Conservation (phyloP, 495 filamentous ascomycete species). For the Penicillium simplicissimum region DNA sequence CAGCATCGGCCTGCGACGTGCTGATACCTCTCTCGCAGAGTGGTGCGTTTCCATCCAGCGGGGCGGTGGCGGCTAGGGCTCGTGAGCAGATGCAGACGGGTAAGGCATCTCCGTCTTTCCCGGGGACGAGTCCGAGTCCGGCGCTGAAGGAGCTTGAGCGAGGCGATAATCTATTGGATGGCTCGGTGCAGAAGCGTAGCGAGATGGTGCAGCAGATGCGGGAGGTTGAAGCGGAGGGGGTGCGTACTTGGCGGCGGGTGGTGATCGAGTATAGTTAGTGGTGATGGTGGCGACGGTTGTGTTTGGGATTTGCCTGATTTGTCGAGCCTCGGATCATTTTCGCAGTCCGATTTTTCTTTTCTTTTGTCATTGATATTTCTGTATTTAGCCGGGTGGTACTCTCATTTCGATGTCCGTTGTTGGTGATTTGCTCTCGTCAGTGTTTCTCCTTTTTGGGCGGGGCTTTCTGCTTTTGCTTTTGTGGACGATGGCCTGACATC, state of each 20-base stretch:
- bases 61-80: conserved; percentile 25
- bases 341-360: neutral
- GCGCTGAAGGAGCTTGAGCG: neutral
- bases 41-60: conserved; percentile 34
- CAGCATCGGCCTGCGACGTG: conserved; percentile 39
- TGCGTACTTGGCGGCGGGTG: conserved; percentile 36
- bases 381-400: conserved; percentile 3
- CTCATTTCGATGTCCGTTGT: conserved; percentile 7
- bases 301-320: neutral
- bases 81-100: conserved; percentile 18
- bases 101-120: conserved; percentile 5
- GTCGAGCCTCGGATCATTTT: neutral
- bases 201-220: conserved; percentile 31
- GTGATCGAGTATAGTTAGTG: conserved; percentile 41
- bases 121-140: neutral
- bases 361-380: neutral
- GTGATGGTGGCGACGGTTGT: neutral
- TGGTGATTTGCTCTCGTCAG: neutral
- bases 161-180: neutral
- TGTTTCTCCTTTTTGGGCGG: neutral
- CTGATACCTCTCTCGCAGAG: conserved; percentile 38
- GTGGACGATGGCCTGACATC: neutral
- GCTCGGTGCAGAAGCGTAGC: conserved; percentile 26
- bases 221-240: conserved; percentile 35
- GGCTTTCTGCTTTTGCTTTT: neutral